phyloP scores from a whole-genome alignment of 768 basidiomycete species.

The Imleria badia region DNA sequence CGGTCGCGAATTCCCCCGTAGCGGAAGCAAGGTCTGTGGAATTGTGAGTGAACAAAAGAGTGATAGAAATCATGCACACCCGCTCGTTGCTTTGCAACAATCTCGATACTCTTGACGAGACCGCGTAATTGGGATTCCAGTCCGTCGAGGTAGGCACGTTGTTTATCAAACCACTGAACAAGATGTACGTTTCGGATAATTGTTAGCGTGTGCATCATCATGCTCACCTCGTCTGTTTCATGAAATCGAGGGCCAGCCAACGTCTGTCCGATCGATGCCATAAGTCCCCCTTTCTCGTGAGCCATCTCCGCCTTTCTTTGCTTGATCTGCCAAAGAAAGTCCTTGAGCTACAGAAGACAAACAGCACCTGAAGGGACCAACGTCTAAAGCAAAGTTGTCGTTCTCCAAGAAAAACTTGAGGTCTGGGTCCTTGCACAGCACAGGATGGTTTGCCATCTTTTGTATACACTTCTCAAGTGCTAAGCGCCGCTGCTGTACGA shows the following conservation, averaged over 20 bases:
- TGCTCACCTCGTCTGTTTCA: slow-evolving; percentile 79
- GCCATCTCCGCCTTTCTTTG: slow-evolving; percentile 77
- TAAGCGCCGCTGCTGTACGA: slow-evolving; percentile 81
- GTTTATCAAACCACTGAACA: slow-evolving; percentile 88
- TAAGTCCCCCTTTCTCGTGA: slow-evolving; percentile 76
- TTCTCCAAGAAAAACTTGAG: slow-evolving; percentile 89
- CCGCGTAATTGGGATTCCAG: slow-evolving; percentile 87
- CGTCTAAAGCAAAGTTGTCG: slow-evolving; percentile 88
- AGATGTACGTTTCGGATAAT: background rate
- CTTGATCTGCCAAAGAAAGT: slow-evolving; percentile 62
- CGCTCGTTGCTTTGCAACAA: slow-evolving; percentile 78
- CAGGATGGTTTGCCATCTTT: slow-evolving; percentile 91
- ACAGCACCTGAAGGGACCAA: slow-evolving; percentile 39
- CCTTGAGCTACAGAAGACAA: background rate
- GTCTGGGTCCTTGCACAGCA: slow-evolving; percentile 85
- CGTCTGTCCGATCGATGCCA: slow-evolving; percentile 80
- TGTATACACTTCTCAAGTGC: slow-evolving; percentile 89
- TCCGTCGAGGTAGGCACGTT: slow-evolving; percentile 81
- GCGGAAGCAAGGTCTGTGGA: slow-evolving; percentile 62
- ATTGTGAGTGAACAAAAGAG: background rate
- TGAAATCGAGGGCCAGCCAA: slow-evolving; percentile 79
- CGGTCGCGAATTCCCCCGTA: slow-evolving; percentile 78
- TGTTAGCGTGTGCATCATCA: background rate
- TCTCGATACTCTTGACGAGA: slow-evolving; percentile 83
- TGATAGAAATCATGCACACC: slow-evolving; percentile 42